A percentile compares a stretch with the other conserved stretches of the same genome.
These are phyloP conservation scores for Coniochaeta prunicola DNA, from an alignment of 2,329 filamentous ascomycete species.

Conservation along the genomic window DNA sequence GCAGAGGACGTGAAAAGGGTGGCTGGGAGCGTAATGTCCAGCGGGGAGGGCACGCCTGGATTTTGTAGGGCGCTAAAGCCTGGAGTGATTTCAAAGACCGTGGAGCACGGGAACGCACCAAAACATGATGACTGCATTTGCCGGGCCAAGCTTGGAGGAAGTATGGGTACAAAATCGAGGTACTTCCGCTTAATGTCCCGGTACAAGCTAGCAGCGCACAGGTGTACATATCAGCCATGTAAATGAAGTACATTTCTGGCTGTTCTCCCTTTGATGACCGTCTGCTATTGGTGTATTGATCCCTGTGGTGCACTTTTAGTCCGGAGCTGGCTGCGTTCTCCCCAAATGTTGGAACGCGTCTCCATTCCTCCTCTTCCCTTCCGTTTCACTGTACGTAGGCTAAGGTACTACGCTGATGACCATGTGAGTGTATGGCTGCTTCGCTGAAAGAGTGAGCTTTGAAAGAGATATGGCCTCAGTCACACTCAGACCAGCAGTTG, in stretches of 20 bases:
- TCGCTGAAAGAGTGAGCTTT: background rate
- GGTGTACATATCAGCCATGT: conserved; percentile 18
- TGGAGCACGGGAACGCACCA: conserved; percentile 2
- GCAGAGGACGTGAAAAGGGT: conserved; percentile 15
- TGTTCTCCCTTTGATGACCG: background rate
- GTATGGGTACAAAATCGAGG: conserved; percentile 5
- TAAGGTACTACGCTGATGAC: no score
- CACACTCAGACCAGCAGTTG: no score
- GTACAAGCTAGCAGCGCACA: conserved; percentile 17
- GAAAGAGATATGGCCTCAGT: no score
- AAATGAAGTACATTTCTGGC: conserved; percentile 18
- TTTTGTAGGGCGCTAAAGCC: background rate
- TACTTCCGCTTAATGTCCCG: conserved; percentile 21
- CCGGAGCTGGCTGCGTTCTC: background rate
- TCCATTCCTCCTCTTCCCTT: background rate
- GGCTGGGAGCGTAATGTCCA: conserved; percentile 7
- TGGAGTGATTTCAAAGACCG: conserved; percentile 1
- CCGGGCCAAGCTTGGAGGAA: conserved; percentile 4
- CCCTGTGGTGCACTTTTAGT: background rate
- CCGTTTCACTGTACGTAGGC: no score
- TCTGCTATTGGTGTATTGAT: background rate
- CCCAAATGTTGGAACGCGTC: background rate
- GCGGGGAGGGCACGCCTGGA: background rate
- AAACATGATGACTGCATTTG: background rate
- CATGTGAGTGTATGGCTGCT: background rate